Evolutionary conservation across 768 basidiomycete species (phyloP).

Genomic region (Russula griseocarnosa): DNA sequence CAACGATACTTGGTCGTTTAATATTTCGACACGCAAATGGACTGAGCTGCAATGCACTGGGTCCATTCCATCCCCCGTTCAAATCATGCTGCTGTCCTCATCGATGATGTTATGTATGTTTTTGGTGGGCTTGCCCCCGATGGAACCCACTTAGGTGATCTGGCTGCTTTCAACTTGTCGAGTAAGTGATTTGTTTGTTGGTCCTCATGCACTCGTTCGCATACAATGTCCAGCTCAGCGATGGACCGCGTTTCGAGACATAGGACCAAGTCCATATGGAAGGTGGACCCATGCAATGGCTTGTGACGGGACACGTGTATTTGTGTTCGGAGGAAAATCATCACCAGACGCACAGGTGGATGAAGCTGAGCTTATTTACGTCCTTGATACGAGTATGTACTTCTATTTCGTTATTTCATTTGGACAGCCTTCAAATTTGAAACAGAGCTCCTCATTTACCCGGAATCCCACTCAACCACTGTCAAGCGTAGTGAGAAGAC

Average conservation of each 20-base stretch:
- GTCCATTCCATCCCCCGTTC: conserved; percentile 91
- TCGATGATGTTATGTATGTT: too few relatives aligned
- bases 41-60: conserved; percentile 92
- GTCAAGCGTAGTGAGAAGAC: conserved; percentile 36
- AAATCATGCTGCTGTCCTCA: conserved; percentile 90
- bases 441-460: conserved; percentile 89
- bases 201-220: not conserved
- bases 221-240: conserved; percentile 63
- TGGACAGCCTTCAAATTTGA: not conserved
- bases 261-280: conserved; percentile 91
- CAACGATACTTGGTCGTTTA: conserved; percentile 97
- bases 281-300: conserved; percentile 98
- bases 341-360: conserved; percentile 68
- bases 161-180: conserved; percentile 95
- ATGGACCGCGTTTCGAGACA: conserved; percentile 99
- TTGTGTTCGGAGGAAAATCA: conserved; percentile 93
- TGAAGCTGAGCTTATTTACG: conserved; percentile 75
- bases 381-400: conserved; percentile 88
- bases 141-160: conserved; percentile 89
- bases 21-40: conserved; percentile 77
- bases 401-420: conserved; percentile 2
- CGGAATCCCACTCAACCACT: conserved; percentile 49
- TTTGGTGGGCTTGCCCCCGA: conserved; percentile 97
- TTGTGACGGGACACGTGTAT: conserved; percentile 79
- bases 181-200: conserved; percentile 59